These are phyloP conservation scores for Camelina neglecta DNA, from an alignment of 345 rosid species.

Conservation along the genomic window DNA sequence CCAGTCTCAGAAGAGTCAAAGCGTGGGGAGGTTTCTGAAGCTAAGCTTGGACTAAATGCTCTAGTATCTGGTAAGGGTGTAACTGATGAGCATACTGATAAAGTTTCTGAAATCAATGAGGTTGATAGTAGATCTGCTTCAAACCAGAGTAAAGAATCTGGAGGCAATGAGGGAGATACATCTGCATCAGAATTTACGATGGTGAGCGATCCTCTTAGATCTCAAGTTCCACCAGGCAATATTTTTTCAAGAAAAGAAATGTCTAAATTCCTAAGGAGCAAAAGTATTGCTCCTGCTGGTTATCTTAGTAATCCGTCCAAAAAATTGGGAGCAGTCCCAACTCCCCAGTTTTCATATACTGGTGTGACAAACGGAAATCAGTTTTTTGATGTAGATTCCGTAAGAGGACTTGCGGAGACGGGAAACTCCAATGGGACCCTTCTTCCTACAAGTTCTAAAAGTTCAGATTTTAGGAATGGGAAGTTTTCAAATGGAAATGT, in stretches of 20 bases:
- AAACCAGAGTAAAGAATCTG: conserved; percentile 43
- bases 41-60: conserved; percentile 45
- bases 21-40: conserved; percentile 43
- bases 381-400: conserved; percentile 35
- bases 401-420: conserved; percentile 41
- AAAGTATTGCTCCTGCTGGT: conserved; percentile 58
- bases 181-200: conserved; percentile 42
- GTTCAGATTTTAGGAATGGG: conserved; percentile 42
- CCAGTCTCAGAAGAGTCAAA: conserved; percentile 47
- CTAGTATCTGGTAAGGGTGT: conserved; percentile 37
- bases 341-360: conserved; percentile 45
- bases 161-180: conserved; percentile 42
- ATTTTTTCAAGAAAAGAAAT: conserved; percentile 84
- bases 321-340: conserved; percentile 48
- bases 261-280: conserved; percentile 69
- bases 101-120: conserved; percentile 38
- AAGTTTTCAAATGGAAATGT: conserved; percentile 46
- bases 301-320: conserved; percentile 54
- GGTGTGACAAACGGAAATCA: conserved; percentile 35
- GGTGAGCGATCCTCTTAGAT: conserved; percentile 71
- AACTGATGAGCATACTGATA: conserved; percentile 39
- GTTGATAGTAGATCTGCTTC: conserved; percentile 40
- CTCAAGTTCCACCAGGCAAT: conserved; percentile 83
- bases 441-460: conserved; percentile 42
- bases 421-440: conserved; percentile 49